phyloP scores from a whole-genome alignment of 805 yeast genomes.

The Zygosaccharomyces pseudorouxii region DNA sequence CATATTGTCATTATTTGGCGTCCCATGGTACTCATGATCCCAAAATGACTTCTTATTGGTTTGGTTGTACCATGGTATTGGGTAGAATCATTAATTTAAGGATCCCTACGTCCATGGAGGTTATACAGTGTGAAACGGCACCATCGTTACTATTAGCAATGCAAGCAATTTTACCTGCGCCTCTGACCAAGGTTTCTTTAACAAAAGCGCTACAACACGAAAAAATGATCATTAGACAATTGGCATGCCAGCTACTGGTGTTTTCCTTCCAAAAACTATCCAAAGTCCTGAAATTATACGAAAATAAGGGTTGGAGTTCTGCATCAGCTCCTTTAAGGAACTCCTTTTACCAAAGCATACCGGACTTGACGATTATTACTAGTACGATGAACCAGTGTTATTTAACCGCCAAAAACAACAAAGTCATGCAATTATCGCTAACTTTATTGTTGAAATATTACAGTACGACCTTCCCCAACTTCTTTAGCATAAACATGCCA shows the following conservation, averaged over 20 bases:
- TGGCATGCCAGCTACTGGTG: conserved; percentile 56
- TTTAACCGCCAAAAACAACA: conserved; percentile 36
- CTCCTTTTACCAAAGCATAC: conserved; percentile 39
- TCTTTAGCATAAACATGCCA: conserved; percentile 30
- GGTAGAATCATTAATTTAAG: conserved; percentile 55
- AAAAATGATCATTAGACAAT: conserved; percentile 51
- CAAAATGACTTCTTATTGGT: conserved; percentile 73
- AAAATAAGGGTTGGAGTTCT: conserved; percentile 39
- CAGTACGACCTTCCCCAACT: conserved; percentile 37
- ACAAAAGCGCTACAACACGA: conserved; percentile 54
- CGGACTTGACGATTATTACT: conserved; percentile 44
- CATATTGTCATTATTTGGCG: conserved; percentile 56
- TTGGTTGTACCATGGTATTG: conserved; percentile 62
- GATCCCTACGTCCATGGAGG: conserved; percentile 42
- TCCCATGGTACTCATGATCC: conserved; percentile 77
- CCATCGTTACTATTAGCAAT: conserved; percentile 40
- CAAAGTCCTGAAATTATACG: conserved; percentile 37
- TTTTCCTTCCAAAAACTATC: conserved; percentile 52
- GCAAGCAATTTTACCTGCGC: conserved; percentile 61
- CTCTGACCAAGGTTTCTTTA: conserved; percentile 54
- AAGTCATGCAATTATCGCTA: conserved; percentile 45
- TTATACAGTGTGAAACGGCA: conserved; percentile 25
- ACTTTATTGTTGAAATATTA: conserved; percentile 43
- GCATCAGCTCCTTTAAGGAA: conserved; percentile 36
- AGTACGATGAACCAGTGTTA: conserved; percentile 42